Percentiles rank a stretch among this genome's conserved stretches.
phyloP scores from a whole-genome alignment of 140 eudicot genomes.

The Oenanthe javanica region DNA sequence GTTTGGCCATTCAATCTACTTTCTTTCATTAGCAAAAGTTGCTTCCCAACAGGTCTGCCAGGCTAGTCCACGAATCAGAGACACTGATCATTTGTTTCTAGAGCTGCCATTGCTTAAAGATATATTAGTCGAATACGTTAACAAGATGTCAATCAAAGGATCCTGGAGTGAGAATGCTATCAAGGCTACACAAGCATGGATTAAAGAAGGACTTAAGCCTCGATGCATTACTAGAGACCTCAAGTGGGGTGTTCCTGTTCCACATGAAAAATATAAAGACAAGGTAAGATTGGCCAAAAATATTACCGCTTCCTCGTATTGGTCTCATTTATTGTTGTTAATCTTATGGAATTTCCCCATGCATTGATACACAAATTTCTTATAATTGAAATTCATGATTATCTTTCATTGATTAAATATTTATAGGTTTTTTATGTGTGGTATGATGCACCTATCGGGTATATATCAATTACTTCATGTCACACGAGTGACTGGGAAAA shows the following conservation, averaged over 20 bases:
- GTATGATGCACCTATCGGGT: constrained; percentile 68
- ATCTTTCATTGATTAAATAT: background rate
- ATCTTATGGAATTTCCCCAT: background rate
- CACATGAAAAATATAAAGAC: constrained; percentile 42
- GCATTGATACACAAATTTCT: background rate
- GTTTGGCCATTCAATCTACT: background rate
- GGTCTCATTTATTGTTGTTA: background rate
- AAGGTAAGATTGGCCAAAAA: constrained; percentile 24
- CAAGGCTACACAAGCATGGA: constrained; percentile 51
- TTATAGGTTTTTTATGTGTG: constrained; percentile 52
- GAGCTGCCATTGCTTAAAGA: constrained; percentile 48
- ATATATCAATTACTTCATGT: constrained; percentile 54
- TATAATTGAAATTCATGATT: background rate
- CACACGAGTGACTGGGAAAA: constrained; percentile 55
- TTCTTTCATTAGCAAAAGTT: constrained; percentile 3
- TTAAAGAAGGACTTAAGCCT: constrained; percentile 45
- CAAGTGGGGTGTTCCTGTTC: constrained; percentile 67
- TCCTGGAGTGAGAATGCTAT: constrained; percentile 66
- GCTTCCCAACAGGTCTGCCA: constrained; percentile 34
- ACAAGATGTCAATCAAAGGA: constrained; percentile 37
- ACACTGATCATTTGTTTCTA: constrained; percentile 49
- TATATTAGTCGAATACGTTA: constrained; percentile 31
- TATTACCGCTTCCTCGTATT: background rate
- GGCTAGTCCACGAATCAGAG: constrained; percentile 38
- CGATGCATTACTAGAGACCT: constrained; percentile 60